Conservation (phyloP, 352 stramenopile genomes). For the Globisporangium spinosum region DNA sequence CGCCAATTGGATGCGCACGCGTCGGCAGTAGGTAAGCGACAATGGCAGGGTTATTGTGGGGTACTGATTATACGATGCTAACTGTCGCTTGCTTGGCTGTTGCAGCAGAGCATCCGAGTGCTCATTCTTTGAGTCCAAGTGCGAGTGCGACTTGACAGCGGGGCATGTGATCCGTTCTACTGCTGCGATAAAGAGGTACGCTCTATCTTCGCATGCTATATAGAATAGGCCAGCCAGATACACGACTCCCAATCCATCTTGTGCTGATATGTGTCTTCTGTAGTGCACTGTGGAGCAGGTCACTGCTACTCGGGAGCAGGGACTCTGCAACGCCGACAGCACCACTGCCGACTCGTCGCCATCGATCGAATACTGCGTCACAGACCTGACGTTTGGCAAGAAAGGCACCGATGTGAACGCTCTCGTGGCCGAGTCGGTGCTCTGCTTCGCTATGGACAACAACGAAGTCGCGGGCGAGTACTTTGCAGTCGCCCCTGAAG, state of each 20-base stretch:
- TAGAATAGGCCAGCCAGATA: too few species aligned
- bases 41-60: too few species aligned
- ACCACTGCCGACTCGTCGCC: not conserved
- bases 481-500: constrained; percentile 23
- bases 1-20: constrained; percentile 42
- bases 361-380: constrained; percentile 42
- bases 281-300: constrained; percentile 34
- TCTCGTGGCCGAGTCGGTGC: constrained; percentile 40
- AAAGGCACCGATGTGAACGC: constrained; percentile 24
- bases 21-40: constrained; percentile 21
- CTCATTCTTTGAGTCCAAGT: constrained; percentile 39
- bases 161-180: constrained; percentile 41
- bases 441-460: constrained; percentile 50
- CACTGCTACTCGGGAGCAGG: constrained; percentile 11
- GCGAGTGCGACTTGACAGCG: constrained; percentile 43
- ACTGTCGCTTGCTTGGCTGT: not conserved
- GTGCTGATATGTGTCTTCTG: not conserved
- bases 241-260: not conserved
- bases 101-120: constrained; percentile 19
- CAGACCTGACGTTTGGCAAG: constrained; percentile 29
- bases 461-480: constrained; percentile 42
- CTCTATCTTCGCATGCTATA: not conserved
- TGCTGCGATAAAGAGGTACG: constrained; percentile 44
- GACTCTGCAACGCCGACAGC: constrained; percentile 23
- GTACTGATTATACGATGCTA: not conserved